phyloP scores from a whole-genome alignment of 1,139 yeast genomes.

The Lodderomyces beijingensis region DNA sequence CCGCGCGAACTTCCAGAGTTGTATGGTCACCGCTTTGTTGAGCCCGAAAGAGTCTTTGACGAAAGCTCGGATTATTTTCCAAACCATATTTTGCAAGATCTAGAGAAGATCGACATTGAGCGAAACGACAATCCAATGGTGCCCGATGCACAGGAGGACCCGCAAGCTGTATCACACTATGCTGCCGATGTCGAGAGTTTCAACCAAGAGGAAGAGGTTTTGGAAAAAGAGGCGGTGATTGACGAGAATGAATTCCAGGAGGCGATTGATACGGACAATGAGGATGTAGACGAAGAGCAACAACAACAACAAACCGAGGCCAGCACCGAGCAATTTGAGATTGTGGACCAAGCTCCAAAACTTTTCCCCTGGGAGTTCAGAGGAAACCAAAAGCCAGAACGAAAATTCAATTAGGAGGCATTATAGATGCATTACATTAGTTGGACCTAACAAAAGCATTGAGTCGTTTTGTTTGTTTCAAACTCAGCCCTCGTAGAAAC shows the following conservation, averaged over 20 bases:
- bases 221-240: slow-evolving; percentile 6
- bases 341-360: slow-evolving; percentile 17
- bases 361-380: slow-evolving; percentile 40
- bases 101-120: slow-evolving; percentile 11
- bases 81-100: slow-evolving; percentile 19
- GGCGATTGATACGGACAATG: slow-evolving; percentile 7
- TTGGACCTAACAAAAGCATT: too few relatives aligned
- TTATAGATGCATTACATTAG: too few relatives aligned
- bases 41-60: slow-evolving; percentile 33
- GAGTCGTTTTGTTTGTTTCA: slow-evolving; percentile 1
- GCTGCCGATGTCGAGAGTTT: slow-evolving; percentile 7
- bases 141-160: slow-evolving; percentile 7
- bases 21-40: slow-evolving; percentile 14
- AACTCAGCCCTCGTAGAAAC: too few relatives aligned
- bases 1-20: slow-evolving; percentile 10
- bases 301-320: slow-evolving; percentile 6
- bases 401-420: slow-evolving; percentile 22
- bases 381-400: slow-evolving; percentile 19
- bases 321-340: too few relatives aligned
- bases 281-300: slow-evolving; percentile 7
- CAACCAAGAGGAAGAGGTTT: slow-evolving; percentile 9
- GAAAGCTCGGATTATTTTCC: slow-evolving; percentile 26
- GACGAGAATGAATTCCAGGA: slow-evolving; percentile 6
- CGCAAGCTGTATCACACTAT: slow-evolving; percentile 7
- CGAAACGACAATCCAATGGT: neutral